Evolutionary conservation across 495 filamentous ascomycete genomes (phyloP), one percentile per base, ranked within the genome.

Genomic region (Penicillium fimorum): DNA sequence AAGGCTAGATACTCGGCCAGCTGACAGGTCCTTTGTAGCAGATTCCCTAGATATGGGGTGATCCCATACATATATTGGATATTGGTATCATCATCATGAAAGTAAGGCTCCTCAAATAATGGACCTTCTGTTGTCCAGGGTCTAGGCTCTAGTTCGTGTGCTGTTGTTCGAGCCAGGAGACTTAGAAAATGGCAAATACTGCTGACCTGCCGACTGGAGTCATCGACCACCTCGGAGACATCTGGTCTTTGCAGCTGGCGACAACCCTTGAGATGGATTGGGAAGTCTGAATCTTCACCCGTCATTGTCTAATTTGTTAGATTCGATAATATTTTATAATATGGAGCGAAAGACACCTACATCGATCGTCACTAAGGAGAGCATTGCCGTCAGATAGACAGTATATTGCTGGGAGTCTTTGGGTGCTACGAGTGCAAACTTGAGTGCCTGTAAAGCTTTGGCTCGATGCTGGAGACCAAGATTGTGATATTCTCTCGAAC

Each of bases 51-150:
- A 12, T 41, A 29, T 10, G 55, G 48, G 29, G 55, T 58, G 2
- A 58, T 32, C 9, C 55, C 55, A 22, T 58, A 58, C 10, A 58
- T 58, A 22, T 58, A 52, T 15, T 58, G 47, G 15, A 58, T 32
- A 42, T 30, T 17, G 15, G 6, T 51, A n/a, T 58, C 55, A 7
- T 33, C 11, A 1, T 32, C 6, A 15, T 46, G 17, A 18, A 52
- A 58, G 7, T 29, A 47, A 27, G 47, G 17, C 13, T 33, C 27
- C 9, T 47, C 55, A 22, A 42, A 58, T 1, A 33, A 32, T 38
- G 18, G 29, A 12, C 13, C 27, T 1, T 46, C 27, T 11, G 9
- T 18, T 43, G 17, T 43, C 50, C 27, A 53, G 11, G 25, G 42
- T 37, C 20, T 45, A 25, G 20, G 22, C 1, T 45, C 42, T 11